Conservation (phyloP, 257 asterid genomes). For the Marsdenia floribunda region DNA sequence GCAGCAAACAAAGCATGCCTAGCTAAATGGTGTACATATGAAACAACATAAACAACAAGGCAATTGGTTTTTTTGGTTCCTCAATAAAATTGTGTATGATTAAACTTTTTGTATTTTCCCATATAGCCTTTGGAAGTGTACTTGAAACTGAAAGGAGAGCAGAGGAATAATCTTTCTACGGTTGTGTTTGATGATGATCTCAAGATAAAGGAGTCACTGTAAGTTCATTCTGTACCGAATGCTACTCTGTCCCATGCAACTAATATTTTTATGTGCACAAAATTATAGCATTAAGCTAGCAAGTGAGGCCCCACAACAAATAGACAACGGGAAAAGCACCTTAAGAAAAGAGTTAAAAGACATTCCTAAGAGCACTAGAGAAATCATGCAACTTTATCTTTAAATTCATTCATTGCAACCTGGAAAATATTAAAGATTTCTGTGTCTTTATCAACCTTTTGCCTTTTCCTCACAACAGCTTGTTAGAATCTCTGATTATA, state of each 20-base stretch:
- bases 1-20: neutral
- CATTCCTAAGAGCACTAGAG: neutral
- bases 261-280: neutral
- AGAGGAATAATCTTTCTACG: neutral
- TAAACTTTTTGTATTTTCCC: neutral
- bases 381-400: neutral
- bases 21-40: neutral
- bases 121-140: neutral
- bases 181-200: constrained; percentile 8
- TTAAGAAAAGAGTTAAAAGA: neutral
- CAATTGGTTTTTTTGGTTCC: neutral
- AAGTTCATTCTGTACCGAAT: neutral
- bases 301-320: neutral
- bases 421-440: neutral
- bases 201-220: constrained; percentile 10
- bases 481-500: neutral
- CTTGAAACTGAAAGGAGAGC: constrained; percentile 6
- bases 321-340: constrained; percentile 1
- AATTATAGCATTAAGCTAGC: neutral
- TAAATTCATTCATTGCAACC: neutral
- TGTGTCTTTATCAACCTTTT: neutral
- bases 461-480: neutral
- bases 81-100: neutral
- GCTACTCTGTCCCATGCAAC: neutral
- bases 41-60: neutral